Base-by-base conservation (phyloP, 2,329 filamentous ascomycete genomes). In the Fusarium mangiferae region DNA sequence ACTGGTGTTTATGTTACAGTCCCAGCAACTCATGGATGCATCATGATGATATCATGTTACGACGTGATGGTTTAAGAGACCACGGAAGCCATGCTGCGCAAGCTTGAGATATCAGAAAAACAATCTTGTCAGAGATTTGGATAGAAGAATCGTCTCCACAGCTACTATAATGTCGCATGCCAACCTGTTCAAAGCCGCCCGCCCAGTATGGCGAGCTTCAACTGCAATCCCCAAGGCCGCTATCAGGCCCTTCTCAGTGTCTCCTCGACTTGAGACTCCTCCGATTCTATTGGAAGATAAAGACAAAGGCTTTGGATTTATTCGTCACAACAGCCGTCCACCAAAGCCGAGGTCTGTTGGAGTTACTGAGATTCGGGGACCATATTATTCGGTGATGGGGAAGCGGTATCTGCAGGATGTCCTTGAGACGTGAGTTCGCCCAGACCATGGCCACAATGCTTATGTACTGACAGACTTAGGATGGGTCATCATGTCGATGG, bases 401-500 rank as follows among this genome's bases (percentile, higher is more conserved):
- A 87, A 86, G 68, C 80, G 84, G 44, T 87, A 89, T 64, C 79
- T 89, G 3, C 78, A 84, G 26, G 87, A 89, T 80, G 82, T 89
- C 7, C 80, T 89, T 5, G 86, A 88, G 69, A 89, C 87, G 83
- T 86, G 11, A 57, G 66, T 63, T 17, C n/a, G n/a, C n/a, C n/a
- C n/a, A n/a, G n/a, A n/a, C n/a, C n/a, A n/a, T n/a, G n/a, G n/a
- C n/a, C n/a, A n/a, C n/a, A n/a, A n/a, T n/a, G n/a, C n/a, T n/a
- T n/a, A n/a, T n/a, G n/a, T n/a, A n/a, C 28, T 51, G 48, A 35
- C 48, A 35, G 3, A 11, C 8, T 3, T 2, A 30, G 84, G 7
- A 88, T 89, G 87, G 86, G 86, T 1, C 80, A 85, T 28, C 85
- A 89, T 77, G 83, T 89, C 9, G 87, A 89, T 73, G 87, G 87